Evolutionary conservation across 441 rosid species (phyloP), one percentile per base, ranked within the genome.

Genomic region (Cnidoscolus chayamansa): DNA sequence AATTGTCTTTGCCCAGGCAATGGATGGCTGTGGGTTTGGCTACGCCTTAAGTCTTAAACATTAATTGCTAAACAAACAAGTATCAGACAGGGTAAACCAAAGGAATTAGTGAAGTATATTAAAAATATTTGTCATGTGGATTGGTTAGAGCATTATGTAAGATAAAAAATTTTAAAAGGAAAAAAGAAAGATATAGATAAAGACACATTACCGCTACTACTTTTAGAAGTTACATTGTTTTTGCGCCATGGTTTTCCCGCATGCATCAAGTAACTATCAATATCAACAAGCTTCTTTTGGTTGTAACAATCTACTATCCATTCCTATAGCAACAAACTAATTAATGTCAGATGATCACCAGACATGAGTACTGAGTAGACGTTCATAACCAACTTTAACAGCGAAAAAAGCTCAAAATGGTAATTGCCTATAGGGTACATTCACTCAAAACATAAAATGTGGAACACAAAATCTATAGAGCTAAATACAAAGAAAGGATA

Each of bases 171-270:
- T 25, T 2, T 10, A 3, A 10, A 20, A 45, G 19, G 50, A 65
- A 31, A 73, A 37, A 12, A 49, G 48, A 58, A 35, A 70, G 57
- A 3, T 25, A 25, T 1, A 55, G 25, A 51, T 4, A 10, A 16
- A 53, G 62, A 35, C 4, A 35, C 4, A 35, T 54, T 81, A 88
- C 94, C 93, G 76, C 74, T 78, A 61, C 51, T 67, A 68, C 65
- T 68, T 71, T 80, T 75, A 50, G 54, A 59, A 32, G 82, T 66
- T 73, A 31, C 58, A 72, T 57, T 80, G 73, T 67, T 73, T 76
- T 72, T 85, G 76, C 92, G 83, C 97, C 98, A 95, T 74, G 96
- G 95, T 67, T 89, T 95, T 71, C 99, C 99, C 62, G 87, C 83
- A 83, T 87, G 87, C 97, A 95, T 84, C 57, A 95, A 85, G 79